A percentile compares a stretch with the other conserved stretches of the same genome.
Conservation (phyloP, 352 stramenopile species). For the Globisporangium recalcitrans region DNA sequence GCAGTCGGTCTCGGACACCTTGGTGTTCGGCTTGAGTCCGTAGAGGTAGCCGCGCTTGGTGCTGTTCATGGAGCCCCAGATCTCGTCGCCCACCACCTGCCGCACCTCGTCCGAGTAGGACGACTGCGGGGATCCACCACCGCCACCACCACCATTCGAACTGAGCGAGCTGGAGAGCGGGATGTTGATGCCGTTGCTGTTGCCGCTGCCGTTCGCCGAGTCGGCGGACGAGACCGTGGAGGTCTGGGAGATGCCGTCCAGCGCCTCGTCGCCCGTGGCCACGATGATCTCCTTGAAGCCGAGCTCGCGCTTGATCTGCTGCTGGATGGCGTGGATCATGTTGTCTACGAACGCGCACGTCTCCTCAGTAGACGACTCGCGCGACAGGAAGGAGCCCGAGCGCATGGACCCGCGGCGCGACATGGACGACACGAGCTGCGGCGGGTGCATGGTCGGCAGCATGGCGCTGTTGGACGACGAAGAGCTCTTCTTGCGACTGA, state of each 20-base stretch:
- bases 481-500: conserved; percentile 7
- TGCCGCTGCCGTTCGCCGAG: not conserved
- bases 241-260: conserved; percentile 4
- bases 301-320: conserved; percentile 50
- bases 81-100: conserved; percentile 16
- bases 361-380: conserved; percentile 51
- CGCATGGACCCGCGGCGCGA: conserved; percentile 33
- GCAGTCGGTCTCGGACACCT: conserved; percentile 34
- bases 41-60: conserved; percentile 22
- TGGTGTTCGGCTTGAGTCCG: conserved; percentile 16
- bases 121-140: conserved; percentile 7
- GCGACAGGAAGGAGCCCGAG: conserved; percentile 19
- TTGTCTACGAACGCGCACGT: conserved; percentile 55
- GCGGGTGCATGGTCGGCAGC: conserved; percentile 34
- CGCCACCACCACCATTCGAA: conserved; percentile 10
- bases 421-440: conserved; percentile 30
- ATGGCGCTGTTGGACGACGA: conserved; percentile 13
- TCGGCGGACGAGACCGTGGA: conserved; percentile 5
- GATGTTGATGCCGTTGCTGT: not conserved
- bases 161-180: conserved; percentile 6
- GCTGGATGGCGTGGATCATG: conserved; percentile 61
- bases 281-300: conserved; percentile 65
- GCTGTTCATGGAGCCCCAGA: conserved; percentile 18
- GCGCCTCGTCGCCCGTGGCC: conserved; percentile 42
- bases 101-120: conserved; percentile 25